Evolutionary conservation across 768 basidiomycete species (phyloP), one percentile per base, ranked within the genome.

Genomic region (Lentinula raphanica): DNA sequence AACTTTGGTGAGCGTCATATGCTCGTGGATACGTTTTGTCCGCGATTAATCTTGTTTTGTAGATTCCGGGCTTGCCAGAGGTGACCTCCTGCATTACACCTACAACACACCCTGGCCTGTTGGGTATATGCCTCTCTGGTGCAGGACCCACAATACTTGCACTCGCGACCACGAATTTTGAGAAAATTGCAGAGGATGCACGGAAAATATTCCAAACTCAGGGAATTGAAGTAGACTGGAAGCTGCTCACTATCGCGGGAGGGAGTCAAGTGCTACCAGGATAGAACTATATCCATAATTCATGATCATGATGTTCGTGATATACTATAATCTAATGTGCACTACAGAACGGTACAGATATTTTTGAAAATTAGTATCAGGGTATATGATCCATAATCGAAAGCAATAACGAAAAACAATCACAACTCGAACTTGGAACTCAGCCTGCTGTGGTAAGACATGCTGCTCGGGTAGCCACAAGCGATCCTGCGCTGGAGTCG

Each of bases 71-170:
- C 27, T 80, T 99, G 7, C 91, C 94, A 8, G 89, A 93, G 68
- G 94, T 99, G 46, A 93, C 95, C 12, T 87, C 90, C 28, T 77
- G 79, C 15, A 87, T 98, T 54, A 97, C 97, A 1, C 95, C 95
- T 5, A 64, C 80, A 8, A 87, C 91, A 0, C 95, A 98, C 72
- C 91, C 92, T 0, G 97, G 97, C n/a, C 76, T 99, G 3, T 79
- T 99, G 8, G 97, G 97, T 3, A 97, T 98, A 56, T 98, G 97
- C 70, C 84, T 99, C 32, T 98, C 96, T 2, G 97, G 97, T 6
- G 97, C 97, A 4, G 97, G 97, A 0, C 97, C 97, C 3, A 98
- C 97, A 5, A 97, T 98, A 61, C 82, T 99, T 60, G 97, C 97
- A 1, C 83, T 99, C 17, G 97, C 97, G 2, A 94, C 92, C 0